Base-by-base conservation (phyloP, 2,329 filamentous ascomycete species). In the Colletotrichum tanaceti region DNA sequence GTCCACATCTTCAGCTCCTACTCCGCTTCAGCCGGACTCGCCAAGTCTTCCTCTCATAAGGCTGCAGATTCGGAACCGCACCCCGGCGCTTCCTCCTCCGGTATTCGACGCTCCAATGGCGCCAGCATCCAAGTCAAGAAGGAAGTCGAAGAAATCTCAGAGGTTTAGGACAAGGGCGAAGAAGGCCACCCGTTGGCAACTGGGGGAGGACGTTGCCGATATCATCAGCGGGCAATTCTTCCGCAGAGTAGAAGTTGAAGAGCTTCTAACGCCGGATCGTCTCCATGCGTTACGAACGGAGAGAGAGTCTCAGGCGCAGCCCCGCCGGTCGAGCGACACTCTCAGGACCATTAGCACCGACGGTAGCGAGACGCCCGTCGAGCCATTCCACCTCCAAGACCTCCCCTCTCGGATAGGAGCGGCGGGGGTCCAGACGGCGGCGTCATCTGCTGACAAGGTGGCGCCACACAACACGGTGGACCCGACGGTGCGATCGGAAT, bases 171-270 rank as follows among this genome's bases (percentile, higher is more conserved):
- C 72, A 73, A 52, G 46, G 68, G 69, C 77, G 52, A 79, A 75
- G 70, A 74, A 73, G n/a, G 76, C 75, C 24, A 75, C 84, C 50
- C 80, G 83, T 76, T 87, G 86, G 85, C 83, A 83, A 16, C 75
- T 89, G 38, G 81, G 86, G 0, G 85, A 87, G 59, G 88, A 87
- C 70, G 81, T 90, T 72, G 81, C 84, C n/a, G 87, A 87, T 38
- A 78, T 88, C 13, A 82, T 90, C 67, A 85, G 80, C 49, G 83
- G 84, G 20, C 85, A 84, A 50, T 79, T 86, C 53, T 88, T 90
- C 74, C 82, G 82, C 70, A 82, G 82, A 54, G 80, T 86, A 61
- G 86, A 90, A 70, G 87, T 83, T 0, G 85, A 89, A 59, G 87
- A 90, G 77, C 87, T 89, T 79, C 76, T 89, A 14, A 85, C 86